Conservation (phyloP, 2,329 filamentous ascomycete genomes). For the Pseudogymnoascus sp. region DNA sequence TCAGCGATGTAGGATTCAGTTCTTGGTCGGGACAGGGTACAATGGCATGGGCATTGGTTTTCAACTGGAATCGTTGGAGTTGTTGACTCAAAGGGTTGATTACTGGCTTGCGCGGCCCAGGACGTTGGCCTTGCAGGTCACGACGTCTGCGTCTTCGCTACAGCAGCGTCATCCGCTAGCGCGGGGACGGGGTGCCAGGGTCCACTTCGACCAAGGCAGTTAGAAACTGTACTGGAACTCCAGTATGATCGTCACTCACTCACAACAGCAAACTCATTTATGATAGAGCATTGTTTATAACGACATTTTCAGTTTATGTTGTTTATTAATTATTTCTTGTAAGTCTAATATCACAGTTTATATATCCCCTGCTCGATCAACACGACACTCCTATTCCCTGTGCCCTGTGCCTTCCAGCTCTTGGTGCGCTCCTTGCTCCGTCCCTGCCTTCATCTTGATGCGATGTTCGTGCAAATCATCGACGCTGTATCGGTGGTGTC, state of each 20-base stretch:
- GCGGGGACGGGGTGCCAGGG: neutral
- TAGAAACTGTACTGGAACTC: neutral
- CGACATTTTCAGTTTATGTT: neutral
- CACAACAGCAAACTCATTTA: neutral
- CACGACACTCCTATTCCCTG: neutral
- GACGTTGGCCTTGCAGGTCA: slow-evolving; percentile 8
- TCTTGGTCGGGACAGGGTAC: neutral
- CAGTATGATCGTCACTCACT: neutral
- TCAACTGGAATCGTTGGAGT: neutral
- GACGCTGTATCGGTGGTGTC: neutral
- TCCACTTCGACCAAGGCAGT: neutral
- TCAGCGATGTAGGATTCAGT: slow-evolving; percentile 3
- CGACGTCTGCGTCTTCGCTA: slow-evolving; percentile 8
- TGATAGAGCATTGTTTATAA: neutral
- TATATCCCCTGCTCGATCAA: neutral
- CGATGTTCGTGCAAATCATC: slow-evolving; percentile 1
- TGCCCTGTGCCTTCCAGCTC: slow-evolving; percentile 25
- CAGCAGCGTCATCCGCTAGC: slow-evolving; percentile 8
- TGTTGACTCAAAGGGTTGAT: neutral
- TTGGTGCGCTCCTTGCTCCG: slow-evolving; percentile 22
- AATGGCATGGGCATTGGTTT: neutral
- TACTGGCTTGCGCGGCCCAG: slow-evolving; percentile 6
- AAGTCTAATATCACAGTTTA: neutral
- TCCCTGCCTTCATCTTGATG: neutral
- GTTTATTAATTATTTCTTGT: neutral